Percentiles rank a stretch among this genome's conserved stretches.
Evolutionary conservation across 179 eudicot genomes (phyloP).

Genomic region (Silene vulgaris): DNA sequence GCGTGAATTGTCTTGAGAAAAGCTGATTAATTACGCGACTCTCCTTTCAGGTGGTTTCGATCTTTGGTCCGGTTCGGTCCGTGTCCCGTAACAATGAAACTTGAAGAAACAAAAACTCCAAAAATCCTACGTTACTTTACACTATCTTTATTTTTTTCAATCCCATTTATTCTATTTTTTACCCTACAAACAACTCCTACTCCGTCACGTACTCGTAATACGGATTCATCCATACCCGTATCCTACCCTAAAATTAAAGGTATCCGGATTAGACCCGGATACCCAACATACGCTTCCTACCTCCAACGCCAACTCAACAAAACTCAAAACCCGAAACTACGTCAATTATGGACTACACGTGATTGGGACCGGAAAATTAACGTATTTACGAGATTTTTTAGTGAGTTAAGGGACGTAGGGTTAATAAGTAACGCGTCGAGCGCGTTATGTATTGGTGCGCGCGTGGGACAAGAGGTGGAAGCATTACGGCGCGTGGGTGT

Average conservation of each 20-base stretch:
- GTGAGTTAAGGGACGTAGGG: conserved; percentile 22
- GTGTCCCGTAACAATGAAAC: conserved; percentile 11
- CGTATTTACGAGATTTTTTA: conserved; percentile 67
- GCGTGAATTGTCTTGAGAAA: too few relatives aligned
- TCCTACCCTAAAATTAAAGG: conserved; percentile 30
- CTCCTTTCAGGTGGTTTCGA: too few relatives aligned
- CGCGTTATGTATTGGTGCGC: conserved; percentile 70
- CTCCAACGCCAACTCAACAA: conserved; percentile 71
- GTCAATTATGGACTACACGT: conserved; percentile 67
- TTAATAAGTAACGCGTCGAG: conserved; percentile 45
- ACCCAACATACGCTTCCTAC: conserved; percentile 67
- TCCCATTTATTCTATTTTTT: conserved; percentile 26
- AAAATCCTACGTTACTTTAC: conserved; percentile 25
- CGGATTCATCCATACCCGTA: conserved; percentile 1
- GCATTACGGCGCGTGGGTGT: conserved; percentile 68
- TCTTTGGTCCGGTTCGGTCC: too few relatives aligned
- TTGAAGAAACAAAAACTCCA: conserved; percentile 3
- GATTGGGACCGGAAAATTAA: conserved; percentile 79
- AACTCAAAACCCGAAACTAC: conserved; percentile 77
- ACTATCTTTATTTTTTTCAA: conserved; percentile 22
- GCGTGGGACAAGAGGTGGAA: conserved; percentile 86
- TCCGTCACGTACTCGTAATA: too few relatives aligned
- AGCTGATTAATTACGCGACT: too few relatives aligned
- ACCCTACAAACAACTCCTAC: conserved; percentile 23
- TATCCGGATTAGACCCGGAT: conserved; percentile 71